phyloP scores from a whole-genome alignment of 1,284 basidiomycete genomes.

The Ceratobasidium sp. region DNA sequence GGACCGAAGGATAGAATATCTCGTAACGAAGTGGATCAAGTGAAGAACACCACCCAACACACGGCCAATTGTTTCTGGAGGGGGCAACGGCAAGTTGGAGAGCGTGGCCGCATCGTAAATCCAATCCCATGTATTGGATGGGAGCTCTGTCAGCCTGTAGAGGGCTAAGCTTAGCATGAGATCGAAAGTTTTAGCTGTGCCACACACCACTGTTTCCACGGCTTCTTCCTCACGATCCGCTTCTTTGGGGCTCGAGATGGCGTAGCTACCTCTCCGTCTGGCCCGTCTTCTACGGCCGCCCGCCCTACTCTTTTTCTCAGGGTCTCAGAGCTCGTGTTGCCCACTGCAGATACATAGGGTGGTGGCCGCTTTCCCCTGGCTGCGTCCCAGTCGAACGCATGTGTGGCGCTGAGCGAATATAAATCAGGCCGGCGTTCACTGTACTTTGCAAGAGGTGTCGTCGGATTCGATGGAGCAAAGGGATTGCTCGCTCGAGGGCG shows the following conservation, averaged over 20 bases:
- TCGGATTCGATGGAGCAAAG: constrained; percentile 4
- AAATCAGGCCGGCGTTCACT: constrained; percentile 33
- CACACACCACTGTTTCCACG: constrained; percentile 63
- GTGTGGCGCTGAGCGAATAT: constrained; percentile 34
- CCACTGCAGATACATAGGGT: constrained; percentile 66
- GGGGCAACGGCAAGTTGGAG: constrained; percentile 75
- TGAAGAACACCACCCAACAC: constrained; percentile 71
- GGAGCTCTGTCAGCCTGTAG: constrained; percentile 59
- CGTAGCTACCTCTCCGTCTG: constrained; percentile 1
- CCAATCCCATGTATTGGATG: constrained; percentile 62
- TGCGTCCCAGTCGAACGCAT: constrained; percentile 76
- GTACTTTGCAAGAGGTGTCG: constrained; percentile 34
- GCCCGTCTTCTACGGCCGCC: constrained; percentile 20
- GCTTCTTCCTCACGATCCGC: constrained; percentile 68
- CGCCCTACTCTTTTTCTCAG: constrained; percentile 32
- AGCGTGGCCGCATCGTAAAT: constrained; percentile 73
- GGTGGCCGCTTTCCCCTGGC: constrained; percentile 68
- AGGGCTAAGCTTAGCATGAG: constrained; percentile 10
- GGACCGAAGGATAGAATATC: constrained; percentile 62
- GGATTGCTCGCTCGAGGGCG: constrained; percentile 27
- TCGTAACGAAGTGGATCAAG: constrained; percentile 67
- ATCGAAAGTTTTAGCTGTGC: constrained; percentile 21
- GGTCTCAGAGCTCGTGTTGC: constrained; percentile 33
- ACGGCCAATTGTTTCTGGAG: constrained; percentile 67
- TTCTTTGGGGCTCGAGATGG: constrained; percentile 53